Evolutionary conservation across 2,329 filamentous ascomycete genomes (phyloP).

Genomic region (Scleromitrula shiraiana): DNA sequence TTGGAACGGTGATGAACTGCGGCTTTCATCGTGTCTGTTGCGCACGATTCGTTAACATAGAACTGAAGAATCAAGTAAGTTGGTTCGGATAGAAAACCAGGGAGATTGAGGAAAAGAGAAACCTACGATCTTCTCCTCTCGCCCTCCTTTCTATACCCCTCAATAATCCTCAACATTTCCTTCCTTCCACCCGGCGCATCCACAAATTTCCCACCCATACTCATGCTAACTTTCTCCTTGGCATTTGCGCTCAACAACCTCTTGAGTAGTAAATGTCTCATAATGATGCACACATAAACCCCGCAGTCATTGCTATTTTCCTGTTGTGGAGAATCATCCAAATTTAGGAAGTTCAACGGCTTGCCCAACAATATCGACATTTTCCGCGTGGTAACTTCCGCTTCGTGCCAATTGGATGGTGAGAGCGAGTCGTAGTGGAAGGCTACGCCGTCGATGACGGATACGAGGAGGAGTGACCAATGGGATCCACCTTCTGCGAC

Average conservation of each 20-base stretch:
- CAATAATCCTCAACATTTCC: slow-evolving; percentile 86
- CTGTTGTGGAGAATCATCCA: slow-evolving; percentile 82
- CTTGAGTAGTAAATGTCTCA: slow-evolving; percentile 87
- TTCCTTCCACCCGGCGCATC: slow-evolving; percentile 75
- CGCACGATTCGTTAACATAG: not conserved
- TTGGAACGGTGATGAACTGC: slow-evolving; percentile 13
- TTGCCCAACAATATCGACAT: slow-evolving; percentile 60
- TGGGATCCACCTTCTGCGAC: slow-evolving; percentile 85
- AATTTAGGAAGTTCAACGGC: slow-evolving; percentile 65
- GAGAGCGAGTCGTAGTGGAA: slow-evolving; percentile 94
- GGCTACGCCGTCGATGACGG: slow-evolving; percentile 76
- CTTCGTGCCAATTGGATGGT: slow-evolving; percentile 68
- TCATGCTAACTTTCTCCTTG: slow-evolving; percentile 87
- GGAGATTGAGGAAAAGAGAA: not conserved
- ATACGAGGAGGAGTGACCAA: slow-evolving; percentile 90
- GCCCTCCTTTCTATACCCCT: slow-evolving; percentile 77
- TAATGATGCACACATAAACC: slow-evolving; percentile 90
- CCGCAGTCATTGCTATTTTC: slow-evolving; percentile 91
- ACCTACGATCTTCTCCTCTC: slow-evolving; percentile 75
- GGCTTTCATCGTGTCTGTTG: slow-evolving; percentile 12
- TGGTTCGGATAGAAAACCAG: too few relatives aligned
- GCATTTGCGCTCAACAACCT: slow-evolving; percentile 71
- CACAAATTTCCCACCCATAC: slow-evolving; percentile 75
- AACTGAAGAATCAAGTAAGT: not conserved
- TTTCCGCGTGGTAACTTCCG: slow-evolving; percentile 59